Percentiles rank a stretch among this genome's conserved stretches.
These are phyloP conservation scores for Citrus medica DNA, from an alignment of 345 rosid genomes.

Conservation along the genomic window DNA sequence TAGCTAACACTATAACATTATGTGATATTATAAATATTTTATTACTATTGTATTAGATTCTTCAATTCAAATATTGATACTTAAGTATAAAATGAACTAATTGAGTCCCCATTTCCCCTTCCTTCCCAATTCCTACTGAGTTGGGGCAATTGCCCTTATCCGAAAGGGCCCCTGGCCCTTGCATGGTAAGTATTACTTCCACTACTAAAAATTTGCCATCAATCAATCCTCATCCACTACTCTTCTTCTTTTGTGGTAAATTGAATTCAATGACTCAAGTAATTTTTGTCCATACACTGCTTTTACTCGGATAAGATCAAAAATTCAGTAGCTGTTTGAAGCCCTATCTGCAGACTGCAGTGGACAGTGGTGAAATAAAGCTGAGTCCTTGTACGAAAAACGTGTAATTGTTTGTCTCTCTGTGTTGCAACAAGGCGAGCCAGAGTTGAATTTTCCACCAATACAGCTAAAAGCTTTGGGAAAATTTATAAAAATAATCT, in stretches of 20 bases:
- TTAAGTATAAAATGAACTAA: neutral
- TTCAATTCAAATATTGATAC: no score
- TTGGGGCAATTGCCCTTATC: neutral
- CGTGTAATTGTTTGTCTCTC: neutral
- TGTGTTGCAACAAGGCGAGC: neutral
- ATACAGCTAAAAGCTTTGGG: constrained; percentile 1
- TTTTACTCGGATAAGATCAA: neutral
- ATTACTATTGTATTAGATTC: no score
- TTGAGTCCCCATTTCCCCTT: neutral
- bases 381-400: neutral
- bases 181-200: neutral
- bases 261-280: neutral
- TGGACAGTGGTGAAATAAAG: neutral
- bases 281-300: neutral
- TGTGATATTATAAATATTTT: no score
- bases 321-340: neutral
- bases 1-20: no score
- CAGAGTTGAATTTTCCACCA: neutral
- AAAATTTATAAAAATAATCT: no score
- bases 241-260: neutral
- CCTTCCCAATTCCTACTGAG: no score
- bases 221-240: neutral
- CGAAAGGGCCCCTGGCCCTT: neutral
- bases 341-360: neutral
- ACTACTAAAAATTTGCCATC: neutral